Conservation (phyloP, 305 asterid species). For the Fraxinus nigra region DNA sequence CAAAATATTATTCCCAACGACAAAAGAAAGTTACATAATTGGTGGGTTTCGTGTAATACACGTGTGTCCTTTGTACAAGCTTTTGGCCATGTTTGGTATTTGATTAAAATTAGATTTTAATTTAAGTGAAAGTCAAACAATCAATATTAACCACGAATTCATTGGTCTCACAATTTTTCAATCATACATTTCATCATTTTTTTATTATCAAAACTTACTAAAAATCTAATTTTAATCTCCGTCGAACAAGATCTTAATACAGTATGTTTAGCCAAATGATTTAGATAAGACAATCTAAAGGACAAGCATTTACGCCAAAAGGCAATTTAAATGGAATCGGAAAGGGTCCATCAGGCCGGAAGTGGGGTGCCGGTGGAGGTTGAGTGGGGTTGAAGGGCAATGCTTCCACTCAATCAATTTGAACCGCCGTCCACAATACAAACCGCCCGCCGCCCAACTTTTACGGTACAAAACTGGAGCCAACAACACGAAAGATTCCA, state of each 20-base stretch:
- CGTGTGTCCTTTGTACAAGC: background rate
- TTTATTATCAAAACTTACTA: no score
- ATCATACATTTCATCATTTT: no score
- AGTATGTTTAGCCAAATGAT: background rate
- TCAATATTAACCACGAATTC: no score
- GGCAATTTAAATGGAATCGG: background rate
- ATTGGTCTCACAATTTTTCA: no score
- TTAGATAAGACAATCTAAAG: background rate
- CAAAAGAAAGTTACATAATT: background rate
- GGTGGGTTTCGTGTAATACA: background rate
- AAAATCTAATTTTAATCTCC: no score
- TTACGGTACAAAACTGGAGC: background rate
- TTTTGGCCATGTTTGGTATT: no score
- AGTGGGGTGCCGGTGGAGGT: background rate
- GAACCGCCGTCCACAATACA: background rate
- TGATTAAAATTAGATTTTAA: no score
- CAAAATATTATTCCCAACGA: background rate
- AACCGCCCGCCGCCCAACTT: constrained; percentile 17
- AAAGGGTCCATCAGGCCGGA: background rate
- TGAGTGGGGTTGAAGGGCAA: background rate
- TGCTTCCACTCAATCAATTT: background rate
- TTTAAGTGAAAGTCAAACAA: no score
- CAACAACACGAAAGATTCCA: background rate
- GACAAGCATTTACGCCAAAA: background rate
- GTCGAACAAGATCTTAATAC: no score